Evolutionary conservation across 768 basidiomycete genomes (phyloP), one percentile per base, ranked within the genome.

Genomic region (Mycena galericulata): DNA sequence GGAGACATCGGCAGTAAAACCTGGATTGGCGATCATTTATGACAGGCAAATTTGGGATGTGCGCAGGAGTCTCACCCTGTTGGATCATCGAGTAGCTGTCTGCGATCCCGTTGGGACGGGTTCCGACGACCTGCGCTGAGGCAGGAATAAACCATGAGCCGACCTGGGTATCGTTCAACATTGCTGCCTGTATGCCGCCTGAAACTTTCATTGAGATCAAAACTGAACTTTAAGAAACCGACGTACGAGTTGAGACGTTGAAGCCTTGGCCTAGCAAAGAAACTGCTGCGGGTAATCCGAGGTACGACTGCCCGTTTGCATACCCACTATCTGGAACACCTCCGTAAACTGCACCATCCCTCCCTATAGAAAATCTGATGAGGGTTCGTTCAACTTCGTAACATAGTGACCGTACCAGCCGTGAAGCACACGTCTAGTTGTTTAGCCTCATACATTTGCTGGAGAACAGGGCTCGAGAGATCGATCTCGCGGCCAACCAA

Each of bases 241-340:
- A 12, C 27, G 15, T 40, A 50, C 63, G 51, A 29, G 63, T 65
- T 10, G 63, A 65, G 7, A 49, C 54, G 30, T 65, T 65, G 46
- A 56, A 57, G 0, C 46, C 54, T 9, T 56, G 22, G 4, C 45
- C 46, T 12, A 65, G 17, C 34, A 65, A 20, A 15, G 63, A 40
- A 15, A 67, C 51, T 7, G 65, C 47, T 27, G 65, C 58, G 32
- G 65, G 65, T 4, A 67, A 41, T 32, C 65, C 65, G 26, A 67
- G 51, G n/a, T 53, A 60, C 20, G 58, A 24, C 53, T 67, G 29
- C 9, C 50, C 60, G 9, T 26, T 43, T 12, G 65, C 53, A 41
- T 67, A 67, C 8, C 65, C 65, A 41, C 65, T 67, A 11, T 45
- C 34, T 9, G 58, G 65, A 26, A 66, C 65, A 18, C 65, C 56